phyloP scores from a whole-genome alignment of 2,329 filamentous ascomycete species.

The Trichoderma koningii region DNA sequence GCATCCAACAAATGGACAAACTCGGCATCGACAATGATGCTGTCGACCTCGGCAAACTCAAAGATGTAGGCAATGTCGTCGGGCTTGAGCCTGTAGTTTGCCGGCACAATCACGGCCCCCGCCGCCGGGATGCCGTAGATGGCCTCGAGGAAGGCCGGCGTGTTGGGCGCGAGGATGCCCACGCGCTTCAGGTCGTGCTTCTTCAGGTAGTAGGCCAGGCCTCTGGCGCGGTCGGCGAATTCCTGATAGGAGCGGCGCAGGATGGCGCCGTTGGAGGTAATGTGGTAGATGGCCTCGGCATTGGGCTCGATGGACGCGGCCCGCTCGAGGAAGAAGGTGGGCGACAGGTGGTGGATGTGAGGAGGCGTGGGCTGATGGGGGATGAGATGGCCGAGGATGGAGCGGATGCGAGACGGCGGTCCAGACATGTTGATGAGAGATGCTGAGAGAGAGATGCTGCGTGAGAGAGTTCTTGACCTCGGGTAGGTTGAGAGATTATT shows the following conservation, averaged over 20 bases:
- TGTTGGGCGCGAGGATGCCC: slow-evolving; percentile 88
- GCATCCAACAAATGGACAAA: slow-evolving; percentile 69
- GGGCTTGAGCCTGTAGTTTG: slow-evolving; percentile 66
- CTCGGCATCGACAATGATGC: slow-evolving; percentile 84
- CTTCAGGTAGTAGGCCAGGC: slow-evolving; percentile 82
- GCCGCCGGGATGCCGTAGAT: slow-evolving; percentile 86
- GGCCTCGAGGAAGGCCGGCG: slow-evolving; percentile 87
- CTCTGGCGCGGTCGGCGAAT: slow-evolving; percentile 81
- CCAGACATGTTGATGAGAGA: slow-evolving; percentile 52
- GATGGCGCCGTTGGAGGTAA: slow-evolving; percentile 73
- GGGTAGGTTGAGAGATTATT: background rate
- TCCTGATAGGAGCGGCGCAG: slow-evolving; percentile 78
- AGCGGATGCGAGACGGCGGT: slow-evolving; percentile 61
- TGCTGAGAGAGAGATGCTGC: background rate
- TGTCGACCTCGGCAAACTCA: slow-evolving; percentile 80
- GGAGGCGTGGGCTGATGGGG: slow-evolving; percentile 43
- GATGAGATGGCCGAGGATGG: slow-evolving; percentile 55
- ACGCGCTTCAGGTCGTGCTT: slow-evolving; percentile 74
- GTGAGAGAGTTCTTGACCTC: background rate
- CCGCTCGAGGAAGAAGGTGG: slow-evolving; percentile 82
- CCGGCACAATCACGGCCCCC: slow-evolving; percentile 73
- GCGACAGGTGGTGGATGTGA: slow-evolving; percentile 78
- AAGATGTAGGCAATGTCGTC: slow-evolving; percentile 93
- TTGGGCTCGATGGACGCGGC: slow-evolving; percentile 87
- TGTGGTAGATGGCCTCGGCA: slow-evolving; percentile 81